Evolutionary conservation across 805 yeast species (phyloP), one percentile per base, ranked within the genome.

Genomic region (Metschnikowia chrysomelidarum): DNA sequence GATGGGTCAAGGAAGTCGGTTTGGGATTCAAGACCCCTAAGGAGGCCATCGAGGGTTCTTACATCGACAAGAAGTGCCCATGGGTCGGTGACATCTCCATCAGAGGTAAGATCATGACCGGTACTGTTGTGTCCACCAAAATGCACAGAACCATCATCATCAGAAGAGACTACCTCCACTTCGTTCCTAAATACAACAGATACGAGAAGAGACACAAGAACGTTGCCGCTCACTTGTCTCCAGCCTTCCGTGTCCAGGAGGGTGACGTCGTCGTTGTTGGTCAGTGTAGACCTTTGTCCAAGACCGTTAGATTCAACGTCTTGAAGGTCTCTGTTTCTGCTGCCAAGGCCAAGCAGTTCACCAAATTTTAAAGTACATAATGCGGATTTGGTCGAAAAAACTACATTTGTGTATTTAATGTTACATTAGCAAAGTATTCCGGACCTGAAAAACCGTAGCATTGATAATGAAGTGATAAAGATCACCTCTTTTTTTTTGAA

Each of bases 171-270:
- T 93, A 93, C 94, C 87, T 93, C 72, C 99, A 93, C 80, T 93
- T 87, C 80, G 86, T 93, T 73, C 95, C 98, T 75, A 93, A 93
- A 84, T 93, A 93, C 81, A 93, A 91, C 95, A 89, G 99, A 86
- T 93, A 88, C 87, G 99, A 93, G 81, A 93, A 93, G 87, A 88
- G 99, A 81, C 99, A 93, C 87, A 93, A 93, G 93, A 93, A 93
- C 84, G 81, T 93, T 53, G 94, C 99, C 71, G 99, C 96, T 64
- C 99, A 93, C 80, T 87, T 93, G 65, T 91, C 98, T 56, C 99
- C 99, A 77, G 98, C 98, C 75, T 93, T 93, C 98, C 94, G 99
- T 79, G 96, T 91, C 62, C 76, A 76, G 71, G 98, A 89, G 72
- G 99, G 98, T 82, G 99, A 93, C 69, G 78, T 84, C 56, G 98